Evolutionary conservation across 805 yeast genomes (phyloP).

Genomic region (Maudiozyma barnettii): DNA sequence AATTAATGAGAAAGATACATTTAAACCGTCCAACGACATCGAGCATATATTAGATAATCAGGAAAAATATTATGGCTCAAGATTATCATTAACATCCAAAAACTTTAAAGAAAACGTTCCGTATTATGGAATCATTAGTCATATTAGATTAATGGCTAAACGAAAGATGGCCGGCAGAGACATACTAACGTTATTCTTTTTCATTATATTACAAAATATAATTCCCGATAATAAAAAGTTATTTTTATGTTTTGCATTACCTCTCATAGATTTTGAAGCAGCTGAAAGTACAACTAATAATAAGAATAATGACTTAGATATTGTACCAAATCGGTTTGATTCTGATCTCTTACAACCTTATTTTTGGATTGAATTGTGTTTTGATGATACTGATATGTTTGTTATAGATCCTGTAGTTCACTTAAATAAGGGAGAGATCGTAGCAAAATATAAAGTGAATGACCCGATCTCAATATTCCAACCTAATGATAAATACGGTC

Average conservation of each 20-base stretch:
- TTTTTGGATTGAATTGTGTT: slow-evolving; percentile 20
- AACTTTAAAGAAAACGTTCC: background rate
- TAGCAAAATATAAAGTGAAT: slow-evolving; percentile 6
- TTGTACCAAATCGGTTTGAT: slow-evolving; percentile 19
- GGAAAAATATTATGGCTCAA: slow-evolving; percentile 13
- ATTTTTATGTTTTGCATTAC: slow-evolving; percentile 19
- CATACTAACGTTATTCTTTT: slow-evolving; percentile 15
- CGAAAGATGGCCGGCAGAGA: slow-evolving; percentile 18
- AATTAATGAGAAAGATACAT: background rate
- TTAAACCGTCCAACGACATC: background rate
- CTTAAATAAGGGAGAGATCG: slow-evolving; percentile 10
- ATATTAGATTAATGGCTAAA: slow-evolving; percentile 15
- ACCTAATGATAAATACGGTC: slow-evolving; percentile 3
- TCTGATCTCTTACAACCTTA: slow-evolving; percentile 19
- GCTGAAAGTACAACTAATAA: background rate
- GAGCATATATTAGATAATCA: slow-evolving; percentile 7
- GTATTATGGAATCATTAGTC: slow-evolving; percentile 3
- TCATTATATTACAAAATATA: slow-evolving; percentile 14
- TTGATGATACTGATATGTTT: slow-evolving; percentile 6
- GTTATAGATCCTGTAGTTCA: slow-evolving; percentile 21
- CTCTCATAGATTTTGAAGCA: slow-evolving; percentile 11
- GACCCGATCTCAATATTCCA: slow-evolving; percentile 7
- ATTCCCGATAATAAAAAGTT: slow-evolving; percentile 5
- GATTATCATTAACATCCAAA: slow-evolving; percentile 6
- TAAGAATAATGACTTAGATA: slow-evolving; percentile 1